These are phyloP conservation scores for Tilletia horrida DNA, from an alignment of 1,284 basidiomycete genomes.

Conservation along the genomic window DNA sequence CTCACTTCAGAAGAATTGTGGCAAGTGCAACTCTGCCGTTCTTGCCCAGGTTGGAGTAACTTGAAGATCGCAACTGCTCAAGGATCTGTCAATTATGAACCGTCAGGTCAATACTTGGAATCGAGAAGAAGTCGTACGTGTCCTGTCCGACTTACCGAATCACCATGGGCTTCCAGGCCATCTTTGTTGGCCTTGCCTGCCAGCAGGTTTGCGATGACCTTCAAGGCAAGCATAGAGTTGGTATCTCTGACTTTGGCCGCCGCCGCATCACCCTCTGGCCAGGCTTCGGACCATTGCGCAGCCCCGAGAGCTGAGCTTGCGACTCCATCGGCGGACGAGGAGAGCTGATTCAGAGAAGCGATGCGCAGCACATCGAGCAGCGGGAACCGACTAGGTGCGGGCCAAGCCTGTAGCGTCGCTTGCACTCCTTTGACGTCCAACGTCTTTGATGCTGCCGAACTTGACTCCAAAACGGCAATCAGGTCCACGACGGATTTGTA, in stretches of 20 bases:
- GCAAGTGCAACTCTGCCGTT: conserved; percentile 70
- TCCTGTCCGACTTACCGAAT: conserved; percentile 59
- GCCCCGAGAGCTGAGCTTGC: conserved; percentile 67
- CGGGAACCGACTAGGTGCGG: conserved; percentile 74
- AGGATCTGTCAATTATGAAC: conserved; percentile 17
- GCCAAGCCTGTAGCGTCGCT: conserved; percentile 73
- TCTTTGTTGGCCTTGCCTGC: conserved; percentile 50
- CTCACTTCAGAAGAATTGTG: conserved; percentile 76
- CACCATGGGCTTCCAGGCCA: conserved; percentile 42
- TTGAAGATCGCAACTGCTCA: conserved; percentile 30
- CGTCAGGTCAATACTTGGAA: conserved; percentile 30
- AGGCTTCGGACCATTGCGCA: conserved; percentile 65
- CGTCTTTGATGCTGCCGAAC: neutral
- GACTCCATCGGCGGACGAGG: conserved; percentile 61
- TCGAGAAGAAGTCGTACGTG: conserved; percentile 62
- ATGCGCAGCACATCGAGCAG: conserved; percentile 84
- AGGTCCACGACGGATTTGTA: neutral
- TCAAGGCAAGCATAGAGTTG: conserved; percentile 77
- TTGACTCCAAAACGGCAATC: neutral
- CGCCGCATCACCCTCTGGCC: conserved; percentile 56
- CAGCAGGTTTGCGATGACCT: conserved; percentile 77
- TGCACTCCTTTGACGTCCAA: conserved; percentile 32
- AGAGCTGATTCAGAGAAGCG: conserved; percentile 64
- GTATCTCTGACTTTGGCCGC: conserved; percentile 70
- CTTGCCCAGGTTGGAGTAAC: conserved; percentile 61